These are phyloP conservation scores for Boletellus emodensis DNA, from an alignment of 768 basidiomycete genomes.

Conservation along the genomic window DNA sequence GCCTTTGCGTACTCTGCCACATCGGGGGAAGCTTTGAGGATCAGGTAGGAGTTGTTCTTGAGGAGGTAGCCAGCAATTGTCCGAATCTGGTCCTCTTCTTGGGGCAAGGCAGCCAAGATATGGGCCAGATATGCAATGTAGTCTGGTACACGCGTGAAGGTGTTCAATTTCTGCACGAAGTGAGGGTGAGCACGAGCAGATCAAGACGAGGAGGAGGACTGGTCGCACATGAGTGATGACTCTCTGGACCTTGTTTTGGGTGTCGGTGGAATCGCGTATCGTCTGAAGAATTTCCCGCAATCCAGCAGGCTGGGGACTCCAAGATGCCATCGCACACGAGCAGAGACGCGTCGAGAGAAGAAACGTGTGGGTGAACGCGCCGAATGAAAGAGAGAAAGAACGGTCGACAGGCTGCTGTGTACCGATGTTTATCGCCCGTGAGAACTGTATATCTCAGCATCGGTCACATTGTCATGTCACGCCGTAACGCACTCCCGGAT, in stretches of 20 bases:
- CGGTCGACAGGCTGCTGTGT: conserved; percentile 25
- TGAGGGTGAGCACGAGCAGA: conserved; percentile 18
- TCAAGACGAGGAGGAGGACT: conserved; percentile 16
- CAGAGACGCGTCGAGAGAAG: conserved; percentile 25
- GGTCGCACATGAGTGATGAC: conserved; percentile 73
- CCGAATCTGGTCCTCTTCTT: conserved; percentile 89
- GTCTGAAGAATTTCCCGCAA: conserved; percentile 90
- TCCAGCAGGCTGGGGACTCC: conserved; percentile 81
- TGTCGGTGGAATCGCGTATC: conserved; percentile 86
- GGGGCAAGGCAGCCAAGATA: conserved; percentile 75
- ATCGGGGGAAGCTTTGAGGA: conserved; percentile 61
- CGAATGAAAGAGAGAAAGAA: conserved; percentile 25
- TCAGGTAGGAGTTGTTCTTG: conserved; percentile 89
- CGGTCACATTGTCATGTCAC: conserved; percentile 28
- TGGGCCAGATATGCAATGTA: conserved; percentile 96
- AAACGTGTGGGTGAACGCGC: conserved; percentile 26
- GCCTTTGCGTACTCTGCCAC: conserved; percentile 72
- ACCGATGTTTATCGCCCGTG: conserved; percentile 34
- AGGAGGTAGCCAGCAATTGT: conserved; percentile 95
- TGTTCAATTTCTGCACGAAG: conserved; percentile 70
- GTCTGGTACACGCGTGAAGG: conserved; percentile 83
- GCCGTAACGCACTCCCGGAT: neutral
- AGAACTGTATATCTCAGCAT: conserved; percentile 33
- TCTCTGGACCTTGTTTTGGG: conserved; percentile 66
- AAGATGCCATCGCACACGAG: conserved; percentile 55